These are phyloP conservation scores for Debaryomycetaceae sp. DNA, from an alignment of 1,139 yeast species.

Conservation along the genomic window DNA sequence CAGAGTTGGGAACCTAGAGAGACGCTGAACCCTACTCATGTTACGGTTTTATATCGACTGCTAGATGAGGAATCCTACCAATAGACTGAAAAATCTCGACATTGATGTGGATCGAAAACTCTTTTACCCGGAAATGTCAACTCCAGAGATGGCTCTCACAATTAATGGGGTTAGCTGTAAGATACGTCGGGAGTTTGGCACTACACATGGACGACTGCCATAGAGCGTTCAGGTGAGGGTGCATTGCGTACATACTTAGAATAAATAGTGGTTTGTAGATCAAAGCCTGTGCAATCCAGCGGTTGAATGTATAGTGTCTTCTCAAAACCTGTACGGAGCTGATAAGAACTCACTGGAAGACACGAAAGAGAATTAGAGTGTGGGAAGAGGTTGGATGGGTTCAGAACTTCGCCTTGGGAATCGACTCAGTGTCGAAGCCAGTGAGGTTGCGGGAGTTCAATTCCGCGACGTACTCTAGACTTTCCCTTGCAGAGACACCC, in stretches of 20 bases:
- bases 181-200: too few species aligned
- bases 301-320: too few species aligned
- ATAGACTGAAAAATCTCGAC: not conserved
- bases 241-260: too few species aligned
- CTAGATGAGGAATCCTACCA: not conserved
- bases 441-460: slow-evolving; percentile 48
- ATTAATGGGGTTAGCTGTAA: too few species aligned
- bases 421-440: slow-evolving; percentile 4
- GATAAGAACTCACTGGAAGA: not conserved
- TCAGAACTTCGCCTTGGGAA: not conserved
- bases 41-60: not conserved
- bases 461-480: slow-evolving; percentile 51
- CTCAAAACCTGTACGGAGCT: not conserved
- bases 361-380: too few species aligned
- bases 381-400: too few species aligned
- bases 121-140: not conserved
- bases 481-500: slow-evolving; percentile 42
- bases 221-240: too few species aligned
- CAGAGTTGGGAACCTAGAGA: not conserved
- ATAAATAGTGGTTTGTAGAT: too few species aligned
- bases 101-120: not conserved
- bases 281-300: too few species aligned
- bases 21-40: not conserved
- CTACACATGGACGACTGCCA: too few species aligned
- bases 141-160: not conserved